Percentiles rank a stretch among this genome's conserved stretches.
Evolutionary conservation across 2,329 filamentous ascomycete genomes (phyloP).

Genomic region (Botrytis fabae): DNA sequence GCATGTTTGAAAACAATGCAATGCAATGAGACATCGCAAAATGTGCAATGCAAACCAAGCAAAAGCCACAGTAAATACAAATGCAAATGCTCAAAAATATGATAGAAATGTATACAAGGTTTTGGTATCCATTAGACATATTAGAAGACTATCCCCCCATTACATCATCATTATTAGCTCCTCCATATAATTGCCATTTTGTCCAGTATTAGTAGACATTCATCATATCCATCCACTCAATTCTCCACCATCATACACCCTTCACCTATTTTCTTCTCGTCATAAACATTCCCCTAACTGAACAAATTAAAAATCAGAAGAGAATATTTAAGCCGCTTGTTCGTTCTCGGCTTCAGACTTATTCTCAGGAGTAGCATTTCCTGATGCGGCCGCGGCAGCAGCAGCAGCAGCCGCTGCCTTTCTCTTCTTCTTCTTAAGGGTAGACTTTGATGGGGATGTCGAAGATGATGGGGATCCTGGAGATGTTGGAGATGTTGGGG

Average conservation of each 20-base stretch:
- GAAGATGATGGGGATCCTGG: slow-evolving; percentile 40
- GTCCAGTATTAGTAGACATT: slow-evolving; percentile 6
- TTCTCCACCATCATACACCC: background rate
- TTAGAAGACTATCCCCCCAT: slow-evolving; percentile 12
- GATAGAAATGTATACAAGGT: slow-evolving; percentile 6
- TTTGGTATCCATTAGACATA: slow-evolving; percentile 5
- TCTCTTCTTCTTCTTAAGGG: slow-evolving; percentile 9
- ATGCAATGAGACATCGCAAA: background rate
- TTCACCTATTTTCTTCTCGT: background rate
- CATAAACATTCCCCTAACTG: background rate
- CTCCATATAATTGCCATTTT: slow-evolving; percentile 8
- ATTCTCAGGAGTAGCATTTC: background rate
- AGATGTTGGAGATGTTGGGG: slow-evolving; percentile 42
- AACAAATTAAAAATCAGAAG: background rate
- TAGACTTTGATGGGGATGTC: slow-evolving; percentile 55
- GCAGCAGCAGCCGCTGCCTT: background rate
- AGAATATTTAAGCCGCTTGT: background rate
- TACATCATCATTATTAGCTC: slow-evolving; percentile 21
- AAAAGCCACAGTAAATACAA: slow-evolving; percentile 3
- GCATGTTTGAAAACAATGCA: background rate
- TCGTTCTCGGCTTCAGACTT: background rate
- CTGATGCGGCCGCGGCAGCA: background rate
- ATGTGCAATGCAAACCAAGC: slow-evolving; percentile 1
- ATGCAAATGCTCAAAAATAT: slow-evolving; percentile 4
- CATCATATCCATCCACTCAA: background rate